phyloP scores from a whole-genome alignment of 345 rosid genomes.

The Pistacia integerrima region DNA sequence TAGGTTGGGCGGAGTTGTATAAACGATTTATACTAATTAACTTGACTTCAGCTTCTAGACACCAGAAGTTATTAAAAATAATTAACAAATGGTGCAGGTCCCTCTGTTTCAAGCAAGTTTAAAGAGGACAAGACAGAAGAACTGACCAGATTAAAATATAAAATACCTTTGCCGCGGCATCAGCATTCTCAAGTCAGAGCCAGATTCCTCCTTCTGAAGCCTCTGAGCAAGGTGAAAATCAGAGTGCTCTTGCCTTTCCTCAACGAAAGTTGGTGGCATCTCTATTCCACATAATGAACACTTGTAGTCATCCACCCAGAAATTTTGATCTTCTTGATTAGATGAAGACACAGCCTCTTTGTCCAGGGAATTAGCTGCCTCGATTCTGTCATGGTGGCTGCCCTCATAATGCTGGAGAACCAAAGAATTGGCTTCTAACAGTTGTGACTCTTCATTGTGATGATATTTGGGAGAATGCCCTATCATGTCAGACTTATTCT shows the following conservation, averaged over 20 bases:
- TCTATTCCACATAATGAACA: conserved; percentile 82
- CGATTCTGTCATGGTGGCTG: conserved; percentile 14
- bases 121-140: background rate
- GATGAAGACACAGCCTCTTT: conserved; percentile 24
- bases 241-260: conserved; percentile 84
- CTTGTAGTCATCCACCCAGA: conserved; percentile 74
- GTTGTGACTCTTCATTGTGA: conserved; percentile 20
- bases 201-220: conserved; percentile 80
- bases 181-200: conserved; percentile 27
- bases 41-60: background rate
- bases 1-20: too few species aligned
- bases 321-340: conserved; percentile 27
- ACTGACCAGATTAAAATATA: background rate
- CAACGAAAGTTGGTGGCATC: conserved; percentile 68
- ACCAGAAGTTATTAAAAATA: background rate
- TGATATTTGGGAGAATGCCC: conserved; percentile 1
- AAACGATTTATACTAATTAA: background rate
- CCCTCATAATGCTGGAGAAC: conserved; percentile 24
- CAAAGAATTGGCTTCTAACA: conserved; percentile 31
- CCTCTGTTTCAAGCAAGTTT: background rate
- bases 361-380: conserved; percentile 8
- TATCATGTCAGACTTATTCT: conserved; percentile 10
- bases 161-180: conserved; percentile 49
- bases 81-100: background rate
- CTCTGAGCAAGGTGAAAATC: conserved; percentile 91